phyloP scores from a whole-genome alignment of 1,284 basidiomycete genomes.

The Austroboletus rostrupii region DNA sequence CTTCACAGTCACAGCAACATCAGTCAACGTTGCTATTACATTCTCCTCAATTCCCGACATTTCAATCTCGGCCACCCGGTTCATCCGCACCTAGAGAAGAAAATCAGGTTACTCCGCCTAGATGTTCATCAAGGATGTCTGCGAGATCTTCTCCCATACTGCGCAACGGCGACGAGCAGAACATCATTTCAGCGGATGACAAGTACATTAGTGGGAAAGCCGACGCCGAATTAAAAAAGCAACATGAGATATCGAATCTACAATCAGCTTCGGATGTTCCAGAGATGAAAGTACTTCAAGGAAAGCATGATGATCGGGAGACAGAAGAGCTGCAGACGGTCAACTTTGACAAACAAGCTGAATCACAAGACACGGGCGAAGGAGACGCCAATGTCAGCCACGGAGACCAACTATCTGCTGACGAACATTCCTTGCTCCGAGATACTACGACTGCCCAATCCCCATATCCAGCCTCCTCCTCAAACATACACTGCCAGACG shows the following conservation, averaged over 20 bases:
- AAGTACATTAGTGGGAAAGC: not conserved
- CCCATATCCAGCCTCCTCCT: not conserved
- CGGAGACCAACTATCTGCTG: not conserved
- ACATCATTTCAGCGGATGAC: not conserved
- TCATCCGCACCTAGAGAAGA: constrained; percentile 19
- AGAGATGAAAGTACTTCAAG: constrained; percentile 8
- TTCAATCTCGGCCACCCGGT: constrained; percentile 9
- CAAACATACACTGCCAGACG: not conserved
- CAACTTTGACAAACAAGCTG: not conserved
- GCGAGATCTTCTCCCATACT: not conserved
- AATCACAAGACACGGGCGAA: not conserved
- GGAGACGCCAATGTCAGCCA: not conserved
- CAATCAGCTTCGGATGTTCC: constrained; percentile 3
- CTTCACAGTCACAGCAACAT: constrained; percentile 17
- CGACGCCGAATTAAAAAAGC: not conserved
- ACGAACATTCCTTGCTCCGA: constrained; percentile 4
- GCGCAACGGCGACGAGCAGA: not conserved
- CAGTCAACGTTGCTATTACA: constrained; percentile 8
- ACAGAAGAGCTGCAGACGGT: constrained; percentile 5
- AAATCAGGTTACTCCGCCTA: not conserved
- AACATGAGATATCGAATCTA: not conserved
- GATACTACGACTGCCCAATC: not conserved
- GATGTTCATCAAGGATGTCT: constrained; percentile 3
- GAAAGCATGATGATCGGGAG: constrained; percentile 9
- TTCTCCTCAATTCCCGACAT: constrained; percentile 12